Base-by-base conservation (phyloP, 148 eudicot genomes). In the Drosera capensis region DNA sequence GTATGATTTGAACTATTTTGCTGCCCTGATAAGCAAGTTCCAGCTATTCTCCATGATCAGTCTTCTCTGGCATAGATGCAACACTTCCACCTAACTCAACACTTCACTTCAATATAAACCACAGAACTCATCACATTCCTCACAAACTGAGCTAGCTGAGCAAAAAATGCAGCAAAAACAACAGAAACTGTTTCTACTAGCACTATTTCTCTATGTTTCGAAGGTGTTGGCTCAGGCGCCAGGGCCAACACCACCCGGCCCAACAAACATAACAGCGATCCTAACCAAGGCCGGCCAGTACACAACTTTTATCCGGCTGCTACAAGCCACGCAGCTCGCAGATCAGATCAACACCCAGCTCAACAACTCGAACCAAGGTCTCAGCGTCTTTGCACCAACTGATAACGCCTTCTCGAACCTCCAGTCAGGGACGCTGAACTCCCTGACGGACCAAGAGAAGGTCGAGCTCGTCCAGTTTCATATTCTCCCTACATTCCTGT, bases 351-450 rank as follows among this genome's bases (percentile, higher is more conserved):
- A 68, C 62, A 57, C 59, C 14, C 95, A 81, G 31, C 83, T 92
- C 34, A 92, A 80, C 73, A 77, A 85, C 51, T 73, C 99, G 1
- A 74, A 68, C 63, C 63, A 58, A 23, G 99, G 86, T 45, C 30
- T 92, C 7, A 92, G 95, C 6, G 14, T 90, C 0, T 81, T 90
- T 18, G 99, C 88, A 0, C 99, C 99, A 0, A 28, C 94, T 3
- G 99, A 92, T 47, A 72, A 55, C 42, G 82, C 99, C 15, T 90
- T 90, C 49, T 60, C 99, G 0, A 47, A n/a, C 65, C 95, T 90
- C 26, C 56, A 52, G 28, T 0, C 95, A 0, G 99, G 99, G 4
- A 60, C 79, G 14, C 65, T 92, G 2, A 92, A 85, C 68, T 78
- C 95, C 2, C 62, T 85, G 5, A 25, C 72, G 6, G 82, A 85